phyloP scores from a whole-genome alignment of 768 basidiomycete genomes.

The Suillus luteus region DNA sequence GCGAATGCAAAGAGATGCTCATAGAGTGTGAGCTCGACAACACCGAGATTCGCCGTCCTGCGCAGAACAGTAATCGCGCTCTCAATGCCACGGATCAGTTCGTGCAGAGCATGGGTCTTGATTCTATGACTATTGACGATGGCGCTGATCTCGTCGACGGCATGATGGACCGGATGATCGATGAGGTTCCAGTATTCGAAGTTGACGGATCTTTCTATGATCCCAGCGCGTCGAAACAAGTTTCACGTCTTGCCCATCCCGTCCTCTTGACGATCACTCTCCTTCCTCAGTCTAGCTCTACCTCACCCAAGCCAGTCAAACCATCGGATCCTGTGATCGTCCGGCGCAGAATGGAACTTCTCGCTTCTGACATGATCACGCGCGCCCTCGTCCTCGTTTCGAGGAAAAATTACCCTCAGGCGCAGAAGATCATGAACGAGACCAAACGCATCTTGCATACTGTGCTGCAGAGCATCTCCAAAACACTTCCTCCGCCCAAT shows the following conservation, averaged over 20 bases:
- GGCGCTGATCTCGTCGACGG: slow-evolving; percentile 75
- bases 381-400: slow-evolving; percentile 91
- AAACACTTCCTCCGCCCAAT: slow-evolving; percentile 63
- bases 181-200: slow-evolving; percentile 95
- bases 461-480: slow-evolving; percentile 82
- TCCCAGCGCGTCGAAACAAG: slow-evolving; percentile 78
- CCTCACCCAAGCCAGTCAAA: slow-evolving; percentile 37
- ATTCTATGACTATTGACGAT: slow-evolving; percentile 72
- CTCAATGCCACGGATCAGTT: slow-evolving; percentile 88
- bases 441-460: slow-evolving; percentile 92
- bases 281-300: slow-evolving; percentile 50
- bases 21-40: slow-evolving; percentile 91
- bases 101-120: slow-evolving; percentile 83
- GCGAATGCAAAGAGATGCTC: slow-evolving; percentile 97
- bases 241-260: slow-evolving; percentile 81
- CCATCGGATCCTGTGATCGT: slow-evolving; percentile 88
- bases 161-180: slow-evolving; percentile 96
- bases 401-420: slow-evolving; percentile 86
- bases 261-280: slow-evolving; percentile 94
- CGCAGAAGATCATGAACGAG: slow-evolving; percentile 86
- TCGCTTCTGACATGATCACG: slow-evolving; percentile 97
- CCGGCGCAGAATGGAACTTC: slow-evolving; percentile 92
- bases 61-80: slow-evolving; percentile 26
- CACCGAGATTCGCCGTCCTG: slow-evolving; percentile 42
- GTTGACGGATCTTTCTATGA: slow-evolving; percentile 96